Percentiles rank a stretch among this genome's conserved stretches.
Conservation (phyloP, 345 rosid genomes). For the Conringia planisiliqua region DNA sequence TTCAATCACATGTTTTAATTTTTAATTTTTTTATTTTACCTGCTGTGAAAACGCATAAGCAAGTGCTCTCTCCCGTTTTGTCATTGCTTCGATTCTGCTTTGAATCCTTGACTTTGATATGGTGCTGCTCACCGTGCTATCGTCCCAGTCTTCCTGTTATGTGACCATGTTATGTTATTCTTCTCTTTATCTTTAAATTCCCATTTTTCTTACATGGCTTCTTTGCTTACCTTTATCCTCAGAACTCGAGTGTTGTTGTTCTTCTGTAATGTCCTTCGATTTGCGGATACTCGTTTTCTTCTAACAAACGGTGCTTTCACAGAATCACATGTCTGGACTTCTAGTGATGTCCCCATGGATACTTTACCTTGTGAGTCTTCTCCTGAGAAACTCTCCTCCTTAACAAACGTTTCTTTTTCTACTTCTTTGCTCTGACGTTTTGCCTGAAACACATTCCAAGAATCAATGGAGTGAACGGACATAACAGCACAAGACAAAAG, state of each 20-base stretch:
- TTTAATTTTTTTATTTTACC: slow-evolving; percentile 42
- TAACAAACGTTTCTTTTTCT: slow-evolving; percentile 8
- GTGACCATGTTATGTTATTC: not conserved
- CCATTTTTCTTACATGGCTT: not conserved
- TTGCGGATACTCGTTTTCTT: slow-evolving; percentile 37
- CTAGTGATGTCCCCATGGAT: slow-evolving; percentile 61
- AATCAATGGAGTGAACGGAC: not conserved
- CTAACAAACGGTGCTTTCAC: slow-evolving; percentile 35
- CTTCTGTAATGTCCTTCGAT: slow-evolving; percentile 39
- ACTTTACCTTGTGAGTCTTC: slow-evolving; percentile 47
- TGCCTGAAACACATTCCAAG: slow-evolving; percentile 34
- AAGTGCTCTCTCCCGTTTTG: slow-evolving; percentile 76
- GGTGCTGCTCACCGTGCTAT: slow-evolving; percentile 81
- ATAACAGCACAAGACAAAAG: not conserved
- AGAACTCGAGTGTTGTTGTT: slow-evolving; percentile 45
- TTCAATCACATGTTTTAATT: not conserved
- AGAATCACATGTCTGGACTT: slow-evolving; percentile 74
- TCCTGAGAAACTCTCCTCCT: slow-evolving; percentile 28
- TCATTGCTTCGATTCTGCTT: slow-evolving; percentile 66
- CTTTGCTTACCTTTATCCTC: slow-evolving; percentile 50
- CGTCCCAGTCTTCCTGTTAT: slow-evolving; percentile 88
- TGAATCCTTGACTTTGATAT: slow-evolving; percentile 60
- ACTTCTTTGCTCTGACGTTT: slow-evolving; percentile 29
- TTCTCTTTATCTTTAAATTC: not conserved
- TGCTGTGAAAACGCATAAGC: slow-evolving; percentile 93